These are phyloP conservation scores for Penicillium hordei DNA, from an alignment of 2,329 filamentous ascomycete genomes.

Conservation along the genomic window DNA sequence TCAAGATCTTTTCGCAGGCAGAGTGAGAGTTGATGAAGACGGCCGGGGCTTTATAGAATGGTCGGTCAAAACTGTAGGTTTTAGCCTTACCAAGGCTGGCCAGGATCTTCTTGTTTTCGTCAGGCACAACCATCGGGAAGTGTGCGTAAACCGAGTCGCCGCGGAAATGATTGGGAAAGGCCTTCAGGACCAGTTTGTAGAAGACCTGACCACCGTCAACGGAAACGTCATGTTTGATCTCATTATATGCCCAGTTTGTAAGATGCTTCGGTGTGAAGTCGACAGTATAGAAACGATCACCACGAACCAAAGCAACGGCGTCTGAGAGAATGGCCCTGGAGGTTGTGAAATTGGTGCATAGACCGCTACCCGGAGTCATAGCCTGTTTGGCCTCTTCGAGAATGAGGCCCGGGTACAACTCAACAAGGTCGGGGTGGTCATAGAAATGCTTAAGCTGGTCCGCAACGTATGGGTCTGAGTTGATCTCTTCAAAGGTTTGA, in stretches of 20 bases:
- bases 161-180: constrained; percentile 51
- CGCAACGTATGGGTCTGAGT: constrained; percentile 50
- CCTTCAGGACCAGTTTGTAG: constrained; percentile 54
- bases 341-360: constrained; percentile 51
- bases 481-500: constrained; percentile 54
- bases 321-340: constrained; percentile 48
- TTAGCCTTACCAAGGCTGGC: constrained; percentile 42
- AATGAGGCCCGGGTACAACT: constrained; percentile 60
- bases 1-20: constrained; percentile 46
- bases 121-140: constrained; percentile 51
- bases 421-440: constrained; percentile 54
- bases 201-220: constrained; percentile 53
- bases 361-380: constrained; percentile 49
- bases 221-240: constrained; percentile 44
- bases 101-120: constrained; percentile 48
- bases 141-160: constrained; percentile 52
- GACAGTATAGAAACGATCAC: constrained; percentile 50
- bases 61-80: constrained; percentile 43
- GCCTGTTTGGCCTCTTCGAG: constrained; percentile 57
- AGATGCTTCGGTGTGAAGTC: constrained; percentile 48
- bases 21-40: constrained; percentile 48
- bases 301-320: constrained; percentile 48
- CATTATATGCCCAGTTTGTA: constrained; percentile 49
- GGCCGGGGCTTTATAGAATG: constrained; percentile 34
- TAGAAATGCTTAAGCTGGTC: constrained; percentile 49